These are phyloP conservation scores for Fusarium subglutinans DNA, from an alignment of 2,329 filamentous ascomycete genomes.

Conservation along the genomic window DNA sequence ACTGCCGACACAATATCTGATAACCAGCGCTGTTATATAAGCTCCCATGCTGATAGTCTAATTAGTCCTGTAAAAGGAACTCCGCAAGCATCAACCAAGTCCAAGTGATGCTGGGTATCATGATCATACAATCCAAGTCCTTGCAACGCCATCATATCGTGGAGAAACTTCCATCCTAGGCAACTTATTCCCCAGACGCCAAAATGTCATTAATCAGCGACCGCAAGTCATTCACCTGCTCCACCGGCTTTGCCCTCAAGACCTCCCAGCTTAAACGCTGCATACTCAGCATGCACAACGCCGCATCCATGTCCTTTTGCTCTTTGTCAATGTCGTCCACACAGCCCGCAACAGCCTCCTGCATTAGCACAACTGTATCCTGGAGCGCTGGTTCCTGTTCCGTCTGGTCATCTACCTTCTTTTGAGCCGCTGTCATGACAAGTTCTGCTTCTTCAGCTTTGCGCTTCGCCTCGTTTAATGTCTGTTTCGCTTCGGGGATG, in stretches of 20 bases:
- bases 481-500: neutral
- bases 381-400: neutral
- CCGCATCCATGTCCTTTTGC: neutral
- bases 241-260: neutral
- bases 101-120: neutral
- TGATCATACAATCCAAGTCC: neutral
- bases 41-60: neutral
- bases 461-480: neutral
- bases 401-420: neutral
- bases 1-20: fast-evolving
- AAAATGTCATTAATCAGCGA: neutral
- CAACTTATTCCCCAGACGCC: neutral
- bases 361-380: neutral
- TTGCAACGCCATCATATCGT: neutral
- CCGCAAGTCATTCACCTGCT: neutral
- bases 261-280: neutral
- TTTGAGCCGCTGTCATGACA: neutral
- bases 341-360: neutral
- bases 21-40: fast-evolving
- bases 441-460: neutral
- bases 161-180: neutral
- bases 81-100: neutral
- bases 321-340: neutral
- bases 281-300: neutral
- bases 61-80: neutral